Conservation (phyloP, 1,284 basidiomycete genomes). For the Ustilago curta region DNA sequence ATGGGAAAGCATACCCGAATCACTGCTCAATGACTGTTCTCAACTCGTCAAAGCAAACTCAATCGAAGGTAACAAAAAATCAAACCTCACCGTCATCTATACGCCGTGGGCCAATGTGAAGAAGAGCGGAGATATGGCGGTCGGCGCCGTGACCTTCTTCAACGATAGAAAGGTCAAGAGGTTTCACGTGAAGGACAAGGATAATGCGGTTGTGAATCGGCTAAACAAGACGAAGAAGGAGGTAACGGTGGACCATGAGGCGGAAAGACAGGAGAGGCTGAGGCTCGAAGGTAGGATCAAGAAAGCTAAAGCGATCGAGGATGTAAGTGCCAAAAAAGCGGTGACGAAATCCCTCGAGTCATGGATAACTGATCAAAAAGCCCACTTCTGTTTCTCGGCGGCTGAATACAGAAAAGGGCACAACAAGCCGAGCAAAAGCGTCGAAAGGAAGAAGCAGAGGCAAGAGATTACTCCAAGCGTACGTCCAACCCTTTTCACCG, state of each 20-base stretch:
- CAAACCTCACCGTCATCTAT: constrained; percentile 92
- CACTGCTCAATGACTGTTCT: constrained; percentile 84
- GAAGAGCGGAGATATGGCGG: constrained; percentile 73
- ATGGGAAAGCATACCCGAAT: constrained; percentile 88
- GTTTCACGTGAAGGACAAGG: constrained; percentile 83
- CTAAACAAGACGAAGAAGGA: constrained; percentile 90
- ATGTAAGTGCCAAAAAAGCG: constrained; percentile 33
- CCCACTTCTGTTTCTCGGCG: neutral
- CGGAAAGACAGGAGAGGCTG: constrained; percentile 79
- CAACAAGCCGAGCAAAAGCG: constrained; percentile 52
- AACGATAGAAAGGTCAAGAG: constrained; percentile 77
- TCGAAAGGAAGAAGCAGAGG: constrained; percentile 74
- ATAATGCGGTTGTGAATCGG: constrained; percentile 91
- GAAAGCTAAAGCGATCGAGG: constrained; percentile 55
- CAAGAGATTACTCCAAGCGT: constrained; percentile 70
- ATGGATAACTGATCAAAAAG: neutral
- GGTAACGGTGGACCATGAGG: constrained; percentile 83
- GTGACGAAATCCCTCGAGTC: no score
- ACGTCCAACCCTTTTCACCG: constrained; percentile 33
- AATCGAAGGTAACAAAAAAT: constrained; percentile 96
- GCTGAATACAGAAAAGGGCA: constrained; percentile 40
- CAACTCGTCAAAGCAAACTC: constrained; percentile 98
- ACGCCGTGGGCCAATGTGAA: constrained; percentile 75
- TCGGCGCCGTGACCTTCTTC: constrained; percentile 94
- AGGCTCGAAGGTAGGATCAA: constrained; percentile 53